These are phyloP conservation scores for Madurella mycetomatis DNA, from an alignment of 2,329 filamentous ascomycete species.

Conservation along the genomic window DNA sequence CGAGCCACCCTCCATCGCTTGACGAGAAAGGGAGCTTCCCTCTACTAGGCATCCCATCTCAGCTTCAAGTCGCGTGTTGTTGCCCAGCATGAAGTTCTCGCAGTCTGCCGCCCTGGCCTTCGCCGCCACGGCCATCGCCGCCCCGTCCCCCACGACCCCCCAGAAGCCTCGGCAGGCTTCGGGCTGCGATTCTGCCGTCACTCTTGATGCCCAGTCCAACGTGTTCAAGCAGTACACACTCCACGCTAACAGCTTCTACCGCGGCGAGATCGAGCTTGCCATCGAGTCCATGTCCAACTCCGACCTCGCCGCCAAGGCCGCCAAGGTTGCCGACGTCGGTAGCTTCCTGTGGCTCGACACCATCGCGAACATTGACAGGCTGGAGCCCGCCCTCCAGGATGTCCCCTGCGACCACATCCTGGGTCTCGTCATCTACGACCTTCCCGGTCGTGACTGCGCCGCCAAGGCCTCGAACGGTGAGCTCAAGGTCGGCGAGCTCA, in stretches of 20 bases:
- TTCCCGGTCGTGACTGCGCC: conserved; percentile 60
- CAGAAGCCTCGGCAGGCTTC: conserved; percentile 29
- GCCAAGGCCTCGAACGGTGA: conserved; percentile 61
- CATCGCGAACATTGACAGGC: conserved; percentile 35
- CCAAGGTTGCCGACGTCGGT: conserved; percentile 36
- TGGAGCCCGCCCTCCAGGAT: conserved; percentile 35
- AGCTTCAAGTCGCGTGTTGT: conserved; percentile 10
- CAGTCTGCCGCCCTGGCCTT: conserved; percentile 34
- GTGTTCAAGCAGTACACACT: conserved; percentile 37
- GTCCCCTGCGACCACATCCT: conserved; percentile 37
- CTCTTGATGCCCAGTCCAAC: conserved; percentile 37
- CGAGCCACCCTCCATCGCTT: conserved; percentile 16
- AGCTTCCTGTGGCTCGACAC: conserved; percentile 41
- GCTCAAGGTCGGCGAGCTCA: conserved; percentile 49
- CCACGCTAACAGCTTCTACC: conserved; percentile 38
- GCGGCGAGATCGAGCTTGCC: conserved; percentile 36
- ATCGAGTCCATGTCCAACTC: conserved; percentile 28
- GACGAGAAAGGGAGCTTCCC: conserved; percentile 5
- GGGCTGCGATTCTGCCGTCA: conserved; percentile 35
- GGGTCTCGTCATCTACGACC: conserved; percentile 56
- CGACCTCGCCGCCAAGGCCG: conserved; percentile 29
- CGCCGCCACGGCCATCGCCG: conserved; percentile 33
- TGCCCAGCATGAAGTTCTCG: conserved; percentile 35
- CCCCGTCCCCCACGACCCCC: conserved; percentile 29
- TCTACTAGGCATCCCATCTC: conserved; percentile 16